Percentiles rank a stretch among this genome's conserved stretches.
These are phyloP conservation scores for Pisolithus microcarpus DNA, from an alignment of 768 basidiomycete genomes.

Conservation along the genomic window DNA sequence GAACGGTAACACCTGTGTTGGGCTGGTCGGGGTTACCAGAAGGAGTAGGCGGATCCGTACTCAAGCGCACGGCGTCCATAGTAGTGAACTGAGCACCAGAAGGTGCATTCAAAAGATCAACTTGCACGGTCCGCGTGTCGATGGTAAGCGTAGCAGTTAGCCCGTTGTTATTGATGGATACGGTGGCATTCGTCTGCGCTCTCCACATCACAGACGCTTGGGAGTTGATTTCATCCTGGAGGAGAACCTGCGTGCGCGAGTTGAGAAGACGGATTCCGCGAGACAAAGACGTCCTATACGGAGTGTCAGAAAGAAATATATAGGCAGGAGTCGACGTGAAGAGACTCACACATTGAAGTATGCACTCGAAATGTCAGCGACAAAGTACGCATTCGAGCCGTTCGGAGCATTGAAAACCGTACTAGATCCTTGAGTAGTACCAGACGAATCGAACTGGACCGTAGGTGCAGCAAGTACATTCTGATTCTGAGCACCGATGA, in stretches of 20 bases:
- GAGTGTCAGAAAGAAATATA: slow-evolving; percentile 10
- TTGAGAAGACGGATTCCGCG: slow-evolving; percentile 86
- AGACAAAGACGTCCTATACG: slow-evolving; percentile 54
- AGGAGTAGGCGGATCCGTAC: slow-evolving; percentile 58
- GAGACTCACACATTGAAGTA: slow-evolving; percentile 63
- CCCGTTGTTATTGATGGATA: slow-evolving; percentile 44
- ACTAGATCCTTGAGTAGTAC: slow-evolving; percentile 77
- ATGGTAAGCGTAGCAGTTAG: slow-evolving; percentile 70
- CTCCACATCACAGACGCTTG: slow-evolving; percentile 70
- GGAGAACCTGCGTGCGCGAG: slow-evolving; percentile 74
- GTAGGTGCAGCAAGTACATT: slow-evolving; percentile 62
- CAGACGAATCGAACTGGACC: slow-evolving; percentile 42
- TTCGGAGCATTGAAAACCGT: slow-evolving; percentile 60
- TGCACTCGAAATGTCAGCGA: slow-evolving; percentile 68
- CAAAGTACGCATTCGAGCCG: slow-evolving; percentile 75
- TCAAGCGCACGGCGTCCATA: slow-evolving; percentile 46
- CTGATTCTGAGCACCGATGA: slow-evolving; percentile 75
- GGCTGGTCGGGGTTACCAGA: slow-evolving; percentile 53
- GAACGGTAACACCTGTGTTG: slow-evolving; percentile 75
- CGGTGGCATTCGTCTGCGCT: slow-evolving; percentile 92
- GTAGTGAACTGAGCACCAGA: slow-evolving; percentile 58
- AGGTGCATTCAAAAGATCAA: slow-evolving; percentile 62
- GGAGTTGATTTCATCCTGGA: slow-evolving; percentile 85
- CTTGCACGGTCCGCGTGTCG: slow-evolving; percentile 57
- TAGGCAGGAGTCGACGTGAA: background rate